Evolutionary conservation across 306 rosid genomes (phyloP).

Genomic region (Cucurbita pepo): DNA sequence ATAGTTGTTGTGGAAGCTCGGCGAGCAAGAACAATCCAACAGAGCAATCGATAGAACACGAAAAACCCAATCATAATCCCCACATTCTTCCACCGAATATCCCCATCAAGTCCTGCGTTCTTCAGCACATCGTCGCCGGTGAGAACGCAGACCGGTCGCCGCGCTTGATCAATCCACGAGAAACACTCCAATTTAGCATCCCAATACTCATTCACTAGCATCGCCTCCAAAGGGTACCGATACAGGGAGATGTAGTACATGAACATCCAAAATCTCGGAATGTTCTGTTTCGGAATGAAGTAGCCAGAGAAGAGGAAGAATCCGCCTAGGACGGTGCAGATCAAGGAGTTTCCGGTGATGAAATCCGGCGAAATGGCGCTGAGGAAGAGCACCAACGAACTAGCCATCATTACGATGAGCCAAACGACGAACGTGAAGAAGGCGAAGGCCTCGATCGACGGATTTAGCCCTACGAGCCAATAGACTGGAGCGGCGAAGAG

Average conservation of each 20-base stretch:
- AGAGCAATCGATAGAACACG: conserved; percentile 57
- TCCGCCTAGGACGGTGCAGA: conserved; percentile 73
- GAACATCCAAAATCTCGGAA: conserved; percentile 79
- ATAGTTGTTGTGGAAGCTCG: conserved; percentile 48
- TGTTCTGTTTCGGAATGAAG: conserved; percentile 76
- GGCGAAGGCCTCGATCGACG: conserved; percentile 39
- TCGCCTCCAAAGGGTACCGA: conserved; percentile 71
- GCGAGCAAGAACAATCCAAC: conserved; percentile 62
- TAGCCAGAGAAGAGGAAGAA: conserved; percentile 87
- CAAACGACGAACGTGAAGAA: conserved; percentile 73
- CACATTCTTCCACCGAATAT: conserved; percentile 56
- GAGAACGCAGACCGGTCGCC: conserved; percentile 11
- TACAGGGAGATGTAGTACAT: conserved; percentile 90
- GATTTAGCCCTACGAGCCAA: conserved; percentile 86
- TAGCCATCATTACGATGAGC: conserved; percentile 82
- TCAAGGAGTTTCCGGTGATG: conserved; percentile 77
- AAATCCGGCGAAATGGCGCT: conserved; percentile 81
- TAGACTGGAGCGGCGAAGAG: conserved; percentile 63
- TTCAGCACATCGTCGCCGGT: conserved; percentile 62
- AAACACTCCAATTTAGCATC: conserved; percentile 23
- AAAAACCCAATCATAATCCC: conserved; percentile 68
- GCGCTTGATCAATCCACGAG: conserved; percentile 10
- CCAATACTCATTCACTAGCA: conserved; percentile 79
- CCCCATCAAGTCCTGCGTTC: conserved; percentile 65
- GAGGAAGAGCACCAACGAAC: conserved; percentile 68